phyloP scores from a whole-genome alignment of 2,329 filamentous ascomycete species.

The Aspergillus amoenus region DNA sequence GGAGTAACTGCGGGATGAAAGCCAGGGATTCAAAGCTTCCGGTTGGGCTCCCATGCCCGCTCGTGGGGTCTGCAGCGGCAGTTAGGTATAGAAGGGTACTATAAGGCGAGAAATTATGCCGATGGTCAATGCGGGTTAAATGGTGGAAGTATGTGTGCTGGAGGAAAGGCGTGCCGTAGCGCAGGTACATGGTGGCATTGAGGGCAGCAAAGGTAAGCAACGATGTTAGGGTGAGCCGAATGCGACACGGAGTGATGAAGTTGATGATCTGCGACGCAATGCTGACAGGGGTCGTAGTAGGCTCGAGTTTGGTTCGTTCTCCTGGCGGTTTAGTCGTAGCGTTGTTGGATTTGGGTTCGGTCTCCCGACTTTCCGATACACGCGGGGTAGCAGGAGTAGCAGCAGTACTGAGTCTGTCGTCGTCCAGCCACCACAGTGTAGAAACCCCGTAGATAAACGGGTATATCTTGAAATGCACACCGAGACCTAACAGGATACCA shows the following conservation, averaged over 20 bases:
- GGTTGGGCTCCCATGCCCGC: background rate
- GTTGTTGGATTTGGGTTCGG: conserved; percentile 4
- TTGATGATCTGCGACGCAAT: conserved; percentile 14
- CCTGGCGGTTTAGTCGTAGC: no score
- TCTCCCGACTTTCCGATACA: conserved; percentile 6
- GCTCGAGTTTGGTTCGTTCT: background rate
- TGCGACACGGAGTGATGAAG: conserved; percentile 41
- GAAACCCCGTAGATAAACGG: conserved; percentile 87
- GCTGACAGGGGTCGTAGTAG: conserved; percentile 7
- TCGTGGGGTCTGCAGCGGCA: conserved; percentile 59
- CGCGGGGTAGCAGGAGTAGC: background rate
- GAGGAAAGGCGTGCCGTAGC: conserved; percentile 78
- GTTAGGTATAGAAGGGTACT: conserved; percentile 86
- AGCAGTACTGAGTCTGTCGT: background rate
- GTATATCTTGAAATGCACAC: conserved; percentile 98
- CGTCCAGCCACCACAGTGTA: conserved; percentile 44
- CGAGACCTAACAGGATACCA: conserved; percentile 73
- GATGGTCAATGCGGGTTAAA: conserved; percentile 87
- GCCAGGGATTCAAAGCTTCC: conserved; percentile 70
- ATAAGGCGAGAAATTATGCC: conserved; percentile 98
- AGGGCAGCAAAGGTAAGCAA: conserved; percentile 70
- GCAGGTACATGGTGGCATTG: conserved; percentile 74
- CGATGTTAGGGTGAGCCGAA: conserved; percentile 55
- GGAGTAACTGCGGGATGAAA: conserved; percentile 81
- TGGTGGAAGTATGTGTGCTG: conserved; percentile 93